Base-by-base conservation (phyloP, 2,329 filamentous ascomycete genomes). In the Xylariales sp. region DNA sequence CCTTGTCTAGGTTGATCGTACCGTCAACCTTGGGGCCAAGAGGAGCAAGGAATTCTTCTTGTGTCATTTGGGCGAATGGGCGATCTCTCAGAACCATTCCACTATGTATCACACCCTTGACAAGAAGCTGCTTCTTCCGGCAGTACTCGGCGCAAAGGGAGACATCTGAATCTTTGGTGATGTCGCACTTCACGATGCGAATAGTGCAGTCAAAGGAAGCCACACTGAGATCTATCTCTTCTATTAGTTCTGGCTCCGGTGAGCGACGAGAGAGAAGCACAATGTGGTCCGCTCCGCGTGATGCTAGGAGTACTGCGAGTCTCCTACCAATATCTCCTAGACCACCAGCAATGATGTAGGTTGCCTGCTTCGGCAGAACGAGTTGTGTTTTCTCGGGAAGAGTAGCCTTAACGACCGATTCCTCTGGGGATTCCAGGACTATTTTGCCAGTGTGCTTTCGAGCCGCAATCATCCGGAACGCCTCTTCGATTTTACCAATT, bases 381-480 rank as follows among this genome's bases (percentile, higher is more conserved):
- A 72, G 54, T 3, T 62, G 36, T 10, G 8, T 10, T 2, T 67
- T 49, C 12, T 62, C 64, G 3, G 74, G 64, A n/a, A 55, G 30
- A 18, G 65, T 66, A 3, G 71, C 71, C 23, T 67, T 69, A 6
- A 76, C 75, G 0, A 59, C 36, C 3, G 71, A 59, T 3, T 69
- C n/a, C 3, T 68, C 49, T 18, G 70, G 62, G 0, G 67, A 65
- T 30, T 65, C 69, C 16, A 75, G 54, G 6, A 81, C 75, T 9
- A 82, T 75, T 46, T 83, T 83, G 0, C 81, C 82, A 0, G 80
- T 77, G 57, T 83, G 81, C 1, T 76, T 74, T 0, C 81, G 79
- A 16, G 69, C 72, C 58, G 80, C 78, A 75, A 83, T 80, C 7
- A 78, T 75, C 4, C 79, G 73, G 67, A 84, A 81, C 0, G 81